These are phyloP conservation scores for Rhodotorula taiwanensis DNA, from an alignment of 768 basidiomycete species.

Conservation along the genomic window DNA sequence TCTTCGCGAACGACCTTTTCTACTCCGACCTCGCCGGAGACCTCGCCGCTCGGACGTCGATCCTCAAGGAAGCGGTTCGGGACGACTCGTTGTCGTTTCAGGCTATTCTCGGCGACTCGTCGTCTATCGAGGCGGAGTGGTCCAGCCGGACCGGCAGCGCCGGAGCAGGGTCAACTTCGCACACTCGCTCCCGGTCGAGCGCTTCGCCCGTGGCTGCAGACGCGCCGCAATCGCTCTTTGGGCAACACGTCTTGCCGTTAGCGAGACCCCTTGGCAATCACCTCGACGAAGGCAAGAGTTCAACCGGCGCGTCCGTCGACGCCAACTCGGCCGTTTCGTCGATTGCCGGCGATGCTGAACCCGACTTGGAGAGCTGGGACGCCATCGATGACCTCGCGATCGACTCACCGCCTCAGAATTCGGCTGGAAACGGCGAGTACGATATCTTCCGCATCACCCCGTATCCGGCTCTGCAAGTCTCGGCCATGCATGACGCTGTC, in stretches of 20 bases:
- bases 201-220: not conserved
- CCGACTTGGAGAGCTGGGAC: not conserved
- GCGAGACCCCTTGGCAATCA: not conserved
- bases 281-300: not conserved
- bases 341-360: not conserved
- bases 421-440: not conserved
- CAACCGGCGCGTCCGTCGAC: not conserved
- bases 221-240: not conserved
- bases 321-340: not conserved
- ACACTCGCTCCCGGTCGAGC: not conserved
- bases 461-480: conserved; percentile 6
- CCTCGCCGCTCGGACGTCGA: not conserved
- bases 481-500: conserved; percentile 8
- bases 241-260: not conserved
- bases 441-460: conserved; percentile 11
- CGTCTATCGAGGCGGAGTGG: not conserved
- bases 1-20: conserved; percentile 25
- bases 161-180: not conserved
- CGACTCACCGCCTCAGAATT: not conserved
- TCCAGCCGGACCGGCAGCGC: not conserved
- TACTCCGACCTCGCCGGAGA: conserved; percentile 34
- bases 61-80: not conserved
- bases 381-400: not conserved
- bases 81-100: not conserved
- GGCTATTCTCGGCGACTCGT: not conserved